Evolutionary conservation across 192 early-diverging fungal genomes (phyloP), one percentile per base, ranked within the genome.

Genomic region (Coemansia sp.): DNA sequence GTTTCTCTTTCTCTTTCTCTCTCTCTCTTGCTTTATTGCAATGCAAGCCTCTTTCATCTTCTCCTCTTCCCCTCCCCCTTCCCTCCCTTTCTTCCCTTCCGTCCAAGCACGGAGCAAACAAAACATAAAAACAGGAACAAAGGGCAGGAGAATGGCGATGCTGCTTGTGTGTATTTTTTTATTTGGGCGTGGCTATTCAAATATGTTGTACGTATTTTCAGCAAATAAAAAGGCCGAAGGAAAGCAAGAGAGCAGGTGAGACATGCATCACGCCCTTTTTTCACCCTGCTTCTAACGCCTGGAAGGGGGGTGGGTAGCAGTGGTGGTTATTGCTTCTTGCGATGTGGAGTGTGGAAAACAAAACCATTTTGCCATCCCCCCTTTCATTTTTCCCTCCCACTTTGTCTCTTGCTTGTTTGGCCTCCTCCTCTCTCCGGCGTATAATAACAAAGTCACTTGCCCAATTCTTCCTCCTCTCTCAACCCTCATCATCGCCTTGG

Each of bases 41-140:
- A 54, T 25, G 51, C 51, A 54, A 54, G 51, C 51, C 51, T 54
- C 51, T 22, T 54, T 54, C 51, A 54, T 54, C 51, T 54, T 54
- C 20, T 25, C 51, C 2, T 12, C 14, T 7, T 11, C 44, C 20
- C 20, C 20, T 11, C 44, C 20, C 20, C 20, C 20, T 20, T 32
- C 32, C 32, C 32, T 32, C 32, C 32, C 4, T 32, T 32, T 32
- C 32, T 32, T 32, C 32, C 32, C 32, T 32, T 32, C 32, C 32
- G 32, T 32, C 32, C 32, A 32, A 32, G 32, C 32, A 32, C 32
- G 32, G 32, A 32, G 32, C 32, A 32, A 32, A 32, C 32, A 32
- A 50, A 50, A 17, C 48, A 17, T 16, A 25, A 54, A 7, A 54
- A 54, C 9, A 54, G 51, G 11, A 45, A 45, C 44, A 45, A 45